phyloP scores from a whole-genome alignment of 108 stramenopile genomes.

The Parmales sp. region DNA sequence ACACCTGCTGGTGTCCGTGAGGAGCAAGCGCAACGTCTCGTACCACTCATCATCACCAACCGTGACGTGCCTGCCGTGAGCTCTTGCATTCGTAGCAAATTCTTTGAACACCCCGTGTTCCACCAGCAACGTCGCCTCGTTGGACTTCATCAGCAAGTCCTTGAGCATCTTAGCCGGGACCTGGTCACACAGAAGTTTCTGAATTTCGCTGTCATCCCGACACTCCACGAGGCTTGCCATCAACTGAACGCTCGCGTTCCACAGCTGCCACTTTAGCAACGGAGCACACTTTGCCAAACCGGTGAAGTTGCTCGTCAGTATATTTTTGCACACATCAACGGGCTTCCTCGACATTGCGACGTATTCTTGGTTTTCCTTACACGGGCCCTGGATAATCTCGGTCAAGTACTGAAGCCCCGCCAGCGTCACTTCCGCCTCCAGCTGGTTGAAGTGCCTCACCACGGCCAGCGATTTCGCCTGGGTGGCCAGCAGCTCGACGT shows the following conservation, averaged over 20 bases:
- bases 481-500: neutral
- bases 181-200: neutral
- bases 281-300: neutral
- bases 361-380: neutral
- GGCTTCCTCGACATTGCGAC: neutral
- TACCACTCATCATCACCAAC: too few relatives aligned
- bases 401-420: neutral
- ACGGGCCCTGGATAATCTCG: neutral
- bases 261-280: neutral
- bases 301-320: neutral
- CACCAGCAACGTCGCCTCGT: too few relatives aligned
- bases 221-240: too few relatives aligned
- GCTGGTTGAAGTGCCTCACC: neutral
- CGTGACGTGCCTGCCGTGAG: too few relatives aligned
- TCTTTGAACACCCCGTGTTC: too few relatives aligned
- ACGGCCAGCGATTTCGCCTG: neutral
- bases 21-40: too few relatives aligned
- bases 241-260: neutral
- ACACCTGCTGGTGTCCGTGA: too few relatives aligned
- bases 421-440: neutral
- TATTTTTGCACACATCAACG: slow-evolving; percentile 7
- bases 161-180: neutral
- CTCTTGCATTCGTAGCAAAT: too few relatives aligned
- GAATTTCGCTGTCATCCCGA: too few relatives aligned
- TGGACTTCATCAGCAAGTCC: neutral